Evolutionary conservation across 1,284 basidiomycete genomes (phyloP).

Genomic region (Microbotryomycetes sp.): DNA sequence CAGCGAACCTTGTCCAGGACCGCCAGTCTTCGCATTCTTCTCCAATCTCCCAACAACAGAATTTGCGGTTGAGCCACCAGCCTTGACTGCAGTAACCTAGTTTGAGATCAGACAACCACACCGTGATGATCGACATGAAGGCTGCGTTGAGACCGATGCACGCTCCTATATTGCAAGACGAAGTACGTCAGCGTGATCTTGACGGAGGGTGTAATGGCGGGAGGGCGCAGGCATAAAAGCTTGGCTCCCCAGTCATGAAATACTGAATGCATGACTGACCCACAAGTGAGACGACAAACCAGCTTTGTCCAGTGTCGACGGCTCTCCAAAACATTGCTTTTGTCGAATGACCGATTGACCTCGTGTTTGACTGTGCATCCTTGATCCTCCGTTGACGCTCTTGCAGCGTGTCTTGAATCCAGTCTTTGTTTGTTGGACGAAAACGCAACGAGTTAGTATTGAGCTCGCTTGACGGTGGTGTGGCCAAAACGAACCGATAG

Average conservation of each 20-base stretch:
- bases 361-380: conserved; percentile 49
- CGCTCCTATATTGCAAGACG: conserved; percentile 52
- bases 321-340: conserved; percentile 58
- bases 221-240: not conserved
- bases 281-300: conserved; percentile 73
- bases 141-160: conserved; percentile 90
- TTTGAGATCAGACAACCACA: conserved; percentile 96
- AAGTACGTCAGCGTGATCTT: not conserved
- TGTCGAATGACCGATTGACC: conserved; percentile 48
- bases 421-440: conserved; percentile 51
- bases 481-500: conserved; percentile 51
- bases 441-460: conserved; percentile 3
- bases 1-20: conserved; percentile 69
- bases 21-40: conserved; percentile 86
- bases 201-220: not conserved
- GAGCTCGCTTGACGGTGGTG: not conserved
- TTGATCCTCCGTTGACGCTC: conserved; percentile 69
- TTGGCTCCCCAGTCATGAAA: not conserved
- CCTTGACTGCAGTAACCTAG: conserved; percentile 92
- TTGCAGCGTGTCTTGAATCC: conserved; percentile 88
- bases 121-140: conserved; percentile 90
- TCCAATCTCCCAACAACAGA: conserved; percentile 95
- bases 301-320: conserved; percentile 53
- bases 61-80: conserved; percentile 98
- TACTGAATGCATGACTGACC: conserved; percentile 52